Evolutionary conservation across 2,329 filamentous ascomycete species (phyloP).

Genomic region (Arachnopeziza araneosa): DNA sequence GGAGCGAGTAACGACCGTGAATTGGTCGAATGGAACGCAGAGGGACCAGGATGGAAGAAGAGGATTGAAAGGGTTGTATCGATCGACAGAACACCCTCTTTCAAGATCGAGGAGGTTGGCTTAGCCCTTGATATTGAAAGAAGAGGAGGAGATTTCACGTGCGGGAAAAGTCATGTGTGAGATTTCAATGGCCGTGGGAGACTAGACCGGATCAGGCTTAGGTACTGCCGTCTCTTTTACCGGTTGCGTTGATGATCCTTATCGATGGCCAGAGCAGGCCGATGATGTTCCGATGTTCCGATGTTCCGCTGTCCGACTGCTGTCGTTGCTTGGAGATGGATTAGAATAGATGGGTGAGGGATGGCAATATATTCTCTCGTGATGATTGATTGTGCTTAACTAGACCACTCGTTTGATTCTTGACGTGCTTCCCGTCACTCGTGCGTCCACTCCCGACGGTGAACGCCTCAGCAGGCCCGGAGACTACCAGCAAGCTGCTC

Average conservation of each 20-base stretch:
- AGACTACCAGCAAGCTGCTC: neutral
- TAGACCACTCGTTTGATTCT: too few relatives aligned
- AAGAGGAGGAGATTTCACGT: slow-evolving; percentile 6
- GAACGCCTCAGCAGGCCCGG: neutral
- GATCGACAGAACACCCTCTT: slow-evolving; percentile 12
- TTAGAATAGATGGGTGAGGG: too few relatives aligned
- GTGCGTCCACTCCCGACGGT: neutral
- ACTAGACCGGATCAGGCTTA: neutral
- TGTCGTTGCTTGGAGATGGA: too few relatives aligned
- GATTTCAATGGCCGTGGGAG: neutral
- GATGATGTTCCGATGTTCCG: neutral
- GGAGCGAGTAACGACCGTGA: slow-evolving; percentile 2
- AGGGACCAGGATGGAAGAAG: neutral
- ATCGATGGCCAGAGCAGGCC: neutral
- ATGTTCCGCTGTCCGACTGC: neutral
- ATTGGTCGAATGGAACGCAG: slow-evolving; percentile 9
- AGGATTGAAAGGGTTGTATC: neutral
- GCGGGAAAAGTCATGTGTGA: slow-evolving; percentile 3
- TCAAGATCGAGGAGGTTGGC: neutral
- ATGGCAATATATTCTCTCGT: too few relatives aligned
- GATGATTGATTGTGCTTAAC: too few relatives aligned
- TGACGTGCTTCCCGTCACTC: neutral
- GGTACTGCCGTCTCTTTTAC: neutral
- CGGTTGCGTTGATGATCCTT: neutral
- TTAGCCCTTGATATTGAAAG: slow-evolving; percentile 6